phyloP scores from a whole-genome alignment of 2,329 filamentous ascomycete genomes.

The Sporothrix mexicana region DNA sequence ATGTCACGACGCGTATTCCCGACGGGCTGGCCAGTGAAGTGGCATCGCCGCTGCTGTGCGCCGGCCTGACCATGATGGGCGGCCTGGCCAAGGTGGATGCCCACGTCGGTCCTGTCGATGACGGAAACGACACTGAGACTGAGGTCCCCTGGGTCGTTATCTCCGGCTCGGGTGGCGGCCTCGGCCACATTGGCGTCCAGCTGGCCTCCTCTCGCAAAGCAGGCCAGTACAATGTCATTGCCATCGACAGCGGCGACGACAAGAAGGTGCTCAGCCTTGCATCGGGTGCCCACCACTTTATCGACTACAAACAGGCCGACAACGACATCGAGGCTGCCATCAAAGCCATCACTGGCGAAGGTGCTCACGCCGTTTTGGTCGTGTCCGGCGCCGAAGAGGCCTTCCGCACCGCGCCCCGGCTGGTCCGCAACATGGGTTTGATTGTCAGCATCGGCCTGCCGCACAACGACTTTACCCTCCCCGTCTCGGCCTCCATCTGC shows the following conservation, averaged over 20 bases:
- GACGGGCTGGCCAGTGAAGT: neutral
- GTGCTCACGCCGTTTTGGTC: conserved; percentile 22
- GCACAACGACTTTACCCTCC: conserved; percentile 1
- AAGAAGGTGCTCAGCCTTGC: neutral
- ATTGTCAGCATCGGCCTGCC: conserved; percentile 15
- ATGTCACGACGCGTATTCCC: conserved; percentile 22
- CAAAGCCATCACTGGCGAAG: conserved; percentile 1
- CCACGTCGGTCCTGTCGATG: neutral
- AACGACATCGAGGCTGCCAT: neutral
- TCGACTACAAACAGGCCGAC: conserved; percentile 9
- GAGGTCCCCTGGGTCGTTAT: neutral
- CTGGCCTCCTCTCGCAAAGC: neutral
- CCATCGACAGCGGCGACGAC: neutral
- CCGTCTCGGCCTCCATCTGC: conserved; percentile 1
- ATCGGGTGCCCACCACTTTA: neutral
- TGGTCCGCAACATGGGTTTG: conserved; percentile 25
- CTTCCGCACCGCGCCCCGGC: neutral
- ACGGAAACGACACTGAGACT: neutral
- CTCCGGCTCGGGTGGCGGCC: conserved; percentile 1
- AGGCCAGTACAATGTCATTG: conserved; percentile 1
- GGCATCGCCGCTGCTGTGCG: conserved; percentile 17
- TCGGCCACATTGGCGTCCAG: conserved; percentile 17
- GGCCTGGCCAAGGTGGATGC: conserved; percentile 16
- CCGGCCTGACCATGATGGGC: conserved; percentile 30
- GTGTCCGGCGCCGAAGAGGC: conserved; percentile 8